Evolutionary conservation across 176 grass and related monocot genomes (phyloP).

Genomic region (Microstegium vimineum): DNA sequence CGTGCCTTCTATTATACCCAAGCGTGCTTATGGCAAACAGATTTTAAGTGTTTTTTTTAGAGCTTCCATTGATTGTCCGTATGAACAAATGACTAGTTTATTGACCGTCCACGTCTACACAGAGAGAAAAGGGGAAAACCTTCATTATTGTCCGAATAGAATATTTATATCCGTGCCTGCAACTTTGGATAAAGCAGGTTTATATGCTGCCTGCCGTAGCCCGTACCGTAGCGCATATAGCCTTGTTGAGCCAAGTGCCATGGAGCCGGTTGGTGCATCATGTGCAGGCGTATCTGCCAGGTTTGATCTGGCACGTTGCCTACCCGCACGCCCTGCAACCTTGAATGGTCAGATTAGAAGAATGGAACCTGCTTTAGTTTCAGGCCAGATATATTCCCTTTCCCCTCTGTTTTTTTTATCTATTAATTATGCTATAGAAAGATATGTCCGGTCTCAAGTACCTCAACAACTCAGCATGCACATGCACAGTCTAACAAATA

Average conservation of each 20-base stretch:
- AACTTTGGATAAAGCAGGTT: slow-evolving; percentile 22
- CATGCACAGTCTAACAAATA: neutral
- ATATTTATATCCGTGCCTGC: slow-evolving; percentile 3
- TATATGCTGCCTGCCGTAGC: slow-evolving; percentile 14
- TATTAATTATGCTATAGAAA: neutral
- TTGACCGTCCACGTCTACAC: neutral
- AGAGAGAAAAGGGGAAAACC: neutral
- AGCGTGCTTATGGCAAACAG: neutral
- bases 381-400: neutral
- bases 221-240: neutral
- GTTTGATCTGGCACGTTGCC: slow-evolving; percentile 25
- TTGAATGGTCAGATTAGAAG: slow-evolving; percentile 5
- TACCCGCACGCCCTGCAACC: neutral
- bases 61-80: neutral
- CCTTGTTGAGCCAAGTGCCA: slow-evolving; percentile 40
- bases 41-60: neutral
- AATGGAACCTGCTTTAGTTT: neutral
- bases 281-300: neutral
- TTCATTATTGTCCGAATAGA: neutral
- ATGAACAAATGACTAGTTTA: neutral
- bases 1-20: neutral
- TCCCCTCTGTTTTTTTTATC: neutral
- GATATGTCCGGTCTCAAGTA: neutral
- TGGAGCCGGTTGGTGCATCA: neutral
- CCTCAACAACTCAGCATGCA: neutral